Evolutionary conservation across 2,329 filamentous ascomycete genomes (phyloP).

Genomic region (Cadophora sp.): DNA sequence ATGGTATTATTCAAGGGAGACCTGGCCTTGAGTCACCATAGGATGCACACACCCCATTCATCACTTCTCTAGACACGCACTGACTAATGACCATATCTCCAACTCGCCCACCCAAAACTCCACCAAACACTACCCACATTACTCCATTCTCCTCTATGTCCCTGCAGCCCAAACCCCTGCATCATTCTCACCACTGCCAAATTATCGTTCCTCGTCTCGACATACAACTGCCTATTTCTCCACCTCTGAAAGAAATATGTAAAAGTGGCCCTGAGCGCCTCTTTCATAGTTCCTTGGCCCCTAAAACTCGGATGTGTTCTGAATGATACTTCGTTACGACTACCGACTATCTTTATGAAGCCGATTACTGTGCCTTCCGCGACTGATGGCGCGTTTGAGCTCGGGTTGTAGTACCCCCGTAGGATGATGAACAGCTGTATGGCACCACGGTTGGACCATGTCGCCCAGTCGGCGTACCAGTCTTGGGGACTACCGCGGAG

Average conservation of each 20-base stretch:
- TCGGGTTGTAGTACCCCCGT: background rate
- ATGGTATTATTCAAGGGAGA: too few species aligned
- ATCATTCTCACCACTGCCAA: background rate
- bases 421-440: constrained; percentile 3
- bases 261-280: background rate
- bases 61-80: too few species aligned
- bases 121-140: background rate
- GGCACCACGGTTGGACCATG: background rate
- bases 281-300: background rate
- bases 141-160: background rate
- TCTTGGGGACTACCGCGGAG: background rate
- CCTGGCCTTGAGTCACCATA: too few species aligned
- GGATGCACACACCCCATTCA: too few species aligned
- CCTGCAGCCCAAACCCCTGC: background rate
- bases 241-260: background rate
- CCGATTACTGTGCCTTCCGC: background rate
- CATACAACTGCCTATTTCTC: background rate
- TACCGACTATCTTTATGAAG: background rate
- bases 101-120: constrained; percentile 5
- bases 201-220: constrained; percentile 4
- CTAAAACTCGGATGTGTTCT: background rate
- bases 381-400: background rate
- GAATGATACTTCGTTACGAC: background rate
- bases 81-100: background rate
- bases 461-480: background rate